Conservation (phyloP, 2,329 filamentous ascomycete species). For the Ceratocystis huliohia region DNA sequence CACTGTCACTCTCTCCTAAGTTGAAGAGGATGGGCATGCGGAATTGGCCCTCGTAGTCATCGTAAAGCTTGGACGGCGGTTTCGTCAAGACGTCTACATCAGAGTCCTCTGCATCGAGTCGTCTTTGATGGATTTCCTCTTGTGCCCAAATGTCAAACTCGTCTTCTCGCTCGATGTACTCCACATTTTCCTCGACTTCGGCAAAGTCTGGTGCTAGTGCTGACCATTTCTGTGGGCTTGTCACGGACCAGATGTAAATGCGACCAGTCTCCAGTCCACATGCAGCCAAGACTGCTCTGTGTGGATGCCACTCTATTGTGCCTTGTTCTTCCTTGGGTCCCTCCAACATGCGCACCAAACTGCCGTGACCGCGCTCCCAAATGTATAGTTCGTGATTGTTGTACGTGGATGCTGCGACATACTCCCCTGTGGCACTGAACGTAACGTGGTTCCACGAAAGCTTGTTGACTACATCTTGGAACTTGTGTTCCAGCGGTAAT, state of each 20-base stretch:
- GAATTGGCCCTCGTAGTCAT: constrained; percentile 53
- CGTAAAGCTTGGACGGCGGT: constrained; percentile 50
- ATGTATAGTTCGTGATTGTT: constrained; percentile 99
- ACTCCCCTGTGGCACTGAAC: constrained; percentile 87
- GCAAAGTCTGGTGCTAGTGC: constrained; percentile 92
- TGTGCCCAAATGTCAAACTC: constrained; percentile 96
- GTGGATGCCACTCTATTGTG: constrained; percentile 94
- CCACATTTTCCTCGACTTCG: constrained; percentile 95
- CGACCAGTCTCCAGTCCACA: constrained; percentile 86
- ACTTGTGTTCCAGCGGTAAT: constrained; percentile 90
- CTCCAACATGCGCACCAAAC: constrained; percentile 90
- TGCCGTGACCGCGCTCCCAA: constrained; percentile 89
- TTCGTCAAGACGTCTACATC: constrained; percentile 79
- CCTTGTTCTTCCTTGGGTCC: constrained; percentile 94
- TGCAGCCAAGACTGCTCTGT: constrained; percentile 72
- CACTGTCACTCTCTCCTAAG: constrained; percentile 85
- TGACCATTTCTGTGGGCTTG: constrained; percentile 93
- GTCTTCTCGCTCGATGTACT: constrained; percentile 90
- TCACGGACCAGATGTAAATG: constrained; percentile 92
- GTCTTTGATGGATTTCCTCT: constrained; percentile 83
- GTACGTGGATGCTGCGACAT: constrained; percentile 89
- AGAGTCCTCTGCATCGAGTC: constrained; percentile 85
- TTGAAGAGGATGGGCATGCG: constrained; percentile 89
- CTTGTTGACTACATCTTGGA: constrained; percentile 92
- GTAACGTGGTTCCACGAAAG: constrained; percentile 95